These are phyloP conservation scores for Thuja plicata DNA, from an alignment of 83 land plant species.

Conservation along the genomic window DNA sequence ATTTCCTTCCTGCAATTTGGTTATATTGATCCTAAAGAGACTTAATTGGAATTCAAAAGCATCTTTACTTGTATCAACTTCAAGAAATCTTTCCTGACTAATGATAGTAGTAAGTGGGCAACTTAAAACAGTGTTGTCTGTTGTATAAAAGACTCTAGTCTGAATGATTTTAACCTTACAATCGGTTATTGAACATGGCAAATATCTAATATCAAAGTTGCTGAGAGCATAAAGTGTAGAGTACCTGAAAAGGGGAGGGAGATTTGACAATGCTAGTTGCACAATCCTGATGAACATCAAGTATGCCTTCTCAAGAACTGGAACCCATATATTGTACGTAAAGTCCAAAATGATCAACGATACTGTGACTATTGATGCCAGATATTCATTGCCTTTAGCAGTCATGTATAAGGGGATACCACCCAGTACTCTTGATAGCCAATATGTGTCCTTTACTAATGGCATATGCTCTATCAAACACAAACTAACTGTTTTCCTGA, in stretches of 20 bases:
- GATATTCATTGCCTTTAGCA: background rate
- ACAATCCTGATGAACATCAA: background rate
- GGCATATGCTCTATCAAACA: background rate
- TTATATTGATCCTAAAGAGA: too few species aligned
- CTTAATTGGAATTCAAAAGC: too few species aligned
- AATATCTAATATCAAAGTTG: background rate
- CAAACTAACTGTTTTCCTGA: background rate
- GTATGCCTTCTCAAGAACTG: background rate
- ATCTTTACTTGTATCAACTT: too few species aligned
- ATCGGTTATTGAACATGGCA: background rate
- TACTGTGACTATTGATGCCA: background rate
- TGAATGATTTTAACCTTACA: too few species aligned
- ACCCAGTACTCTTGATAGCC: background rate
- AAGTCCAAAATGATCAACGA: background rate
- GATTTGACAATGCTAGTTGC: background rate
- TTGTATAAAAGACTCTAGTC: too few species aligned
- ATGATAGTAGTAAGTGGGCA: too few species aligned
- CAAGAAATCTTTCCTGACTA: too few species aligned
- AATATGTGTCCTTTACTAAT: background rate
- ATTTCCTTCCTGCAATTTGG: too few species aligned
- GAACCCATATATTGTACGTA: background rate
- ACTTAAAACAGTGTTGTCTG: too few species aligned
- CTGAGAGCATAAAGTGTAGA: background rate
- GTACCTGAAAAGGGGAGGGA: background rate
- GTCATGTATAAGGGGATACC: background rate